A percentile compares a stretch with the other conserved stretches of the same genome.
Evolutionary conservation across 192 early-diverging fungal genomes (phyloP).

Genomic region (Umbelopsis isabellina): DNA sequence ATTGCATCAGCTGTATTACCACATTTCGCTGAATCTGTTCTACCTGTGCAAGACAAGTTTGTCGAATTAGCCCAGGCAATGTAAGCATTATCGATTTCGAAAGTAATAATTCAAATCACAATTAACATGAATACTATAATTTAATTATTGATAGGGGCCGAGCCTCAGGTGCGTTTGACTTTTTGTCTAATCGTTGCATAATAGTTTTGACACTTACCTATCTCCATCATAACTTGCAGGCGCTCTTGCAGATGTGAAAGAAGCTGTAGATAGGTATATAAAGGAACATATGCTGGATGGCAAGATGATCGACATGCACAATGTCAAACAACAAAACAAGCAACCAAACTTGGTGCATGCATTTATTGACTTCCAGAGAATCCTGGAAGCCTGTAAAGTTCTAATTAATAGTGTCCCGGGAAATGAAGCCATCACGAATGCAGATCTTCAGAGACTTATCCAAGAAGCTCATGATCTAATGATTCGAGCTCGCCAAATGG

Average conservation of each 20-base stretch:
- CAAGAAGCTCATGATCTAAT: background rate
- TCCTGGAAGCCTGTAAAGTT: background rate
- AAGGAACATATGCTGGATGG: background rate
- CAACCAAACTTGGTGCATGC: constrained; percentile 3
- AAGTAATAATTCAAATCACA: too few species aligned
- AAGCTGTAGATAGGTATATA: background rate
- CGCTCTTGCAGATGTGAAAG: background rate
- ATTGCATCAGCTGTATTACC: too few species aligned
- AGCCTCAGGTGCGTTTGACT: too few species aligned
- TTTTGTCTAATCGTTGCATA: too few species aligned
- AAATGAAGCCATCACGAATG: background rate
- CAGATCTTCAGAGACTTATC: background rate
- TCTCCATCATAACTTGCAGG: background rate
- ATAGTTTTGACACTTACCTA: too few species aligned
- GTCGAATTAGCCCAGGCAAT: too few species aligned
- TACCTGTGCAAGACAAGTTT: too few species aligned
- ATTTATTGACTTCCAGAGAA: background rate
- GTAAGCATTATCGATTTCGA: too few species aligned
- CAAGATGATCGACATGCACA: background rate
- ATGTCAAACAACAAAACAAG: background rate
- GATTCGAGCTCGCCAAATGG: background rate
- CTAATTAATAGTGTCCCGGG: background rate
- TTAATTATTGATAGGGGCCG: too few species aligned
- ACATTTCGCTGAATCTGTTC: too few species aligned
- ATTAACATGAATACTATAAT: too few species aligned